Base-by-base conservation (phyloP, 768 basidiomycete species). In the Mycena chlorophos region DNA sequence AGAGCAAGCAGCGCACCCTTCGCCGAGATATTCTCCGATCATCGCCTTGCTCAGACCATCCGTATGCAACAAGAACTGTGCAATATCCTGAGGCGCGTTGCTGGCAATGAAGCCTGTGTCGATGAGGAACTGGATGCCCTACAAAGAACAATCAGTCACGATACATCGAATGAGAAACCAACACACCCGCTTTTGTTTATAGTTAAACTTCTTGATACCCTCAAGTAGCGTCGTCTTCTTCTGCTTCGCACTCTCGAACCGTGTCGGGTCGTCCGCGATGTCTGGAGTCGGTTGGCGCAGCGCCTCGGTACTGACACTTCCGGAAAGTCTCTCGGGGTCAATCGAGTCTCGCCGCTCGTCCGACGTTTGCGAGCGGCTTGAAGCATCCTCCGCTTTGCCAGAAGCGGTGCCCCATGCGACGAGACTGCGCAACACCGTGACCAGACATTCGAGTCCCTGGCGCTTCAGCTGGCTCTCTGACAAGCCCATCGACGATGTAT, bases 21-120 rank as follows among this genome's bases (percentile, higher is more conserved):
- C 97, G 31, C 97, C 97, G 4, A 99, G 78, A 71, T 97, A 98
- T 76, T 99, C 97, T 55, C 97, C 97, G 57, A 99, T 95, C 86
- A 93, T 91, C 8, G 88, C 80, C 71, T 99, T 99, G 70, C 85
- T 95, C 42, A 99, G 76, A 2, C 97, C 97, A 68, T 98, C 96
- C 2, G 93, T 93, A 28, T 81, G 79, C 22, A 93, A 78, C 37
- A 99, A 74, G 75, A 99, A 98, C 17, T 71, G 71, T 0, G 96
- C 96, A 54, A 99, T 80, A 63, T 92, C 89, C 48, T 79, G 73
- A 2, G 97, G 91, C 3, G 80, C 72, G 17, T 76, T 81, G 63
- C 81, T 86, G 22, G 81, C 71, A 57, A 99, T 94, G 68, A 97
- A 93, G 12, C 94, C 95, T 31, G 84, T 80, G 66, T 97, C 91